Percentiles rank a stretch among this genome's conserved stretches.
These are phyloP conservation scores for Cyclocybe cylindracea DNA, from an alignment of 768 basidiomycete genomes.

Conservation along the genomic window DNA sequence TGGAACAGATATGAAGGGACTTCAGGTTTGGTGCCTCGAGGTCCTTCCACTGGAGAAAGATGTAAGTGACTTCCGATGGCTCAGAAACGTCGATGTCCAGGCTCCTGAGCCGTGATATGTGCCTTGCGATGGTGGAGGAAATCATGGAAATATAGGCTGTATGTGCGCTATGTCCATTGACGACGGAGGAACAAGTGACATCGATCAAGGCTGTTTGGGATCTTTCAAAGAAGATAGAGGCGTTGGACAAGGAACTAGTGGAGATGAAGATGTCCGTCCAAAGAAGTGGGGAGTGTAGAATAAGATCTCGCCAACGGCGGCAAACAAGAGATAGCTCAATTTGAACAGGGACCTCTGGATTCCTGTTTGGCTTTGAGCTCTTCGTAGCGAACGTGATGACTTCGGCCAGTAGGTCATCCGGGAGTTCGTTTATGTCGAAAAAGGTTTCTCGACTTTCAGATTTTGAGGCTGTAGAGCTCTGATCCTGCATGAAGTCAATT, in stretches of 20 bases:
- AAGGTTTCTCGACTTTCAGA: background rate
- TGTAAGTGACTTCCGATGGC: background rate
- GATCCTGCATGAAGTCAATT: too few species aligned
- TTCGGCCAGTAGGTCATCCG: conserved; percentile 8
- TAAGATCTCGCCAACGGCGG: conserved; percentile 25
- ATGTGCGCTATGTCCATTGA: background rate
- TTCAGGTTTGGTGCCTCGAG: background rate
- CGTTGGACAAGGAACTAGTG: conserved; percentile 3
- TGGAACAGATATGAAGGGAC: background rate
- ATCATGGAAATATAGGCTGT: background rate
- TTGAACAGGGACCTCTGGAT: conserved; percentile 8
- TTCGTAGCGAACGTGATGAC: conserved; percentile 3
- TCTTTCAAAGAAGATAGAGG: conserved; percentile 25
- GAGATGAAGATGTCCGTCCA: conserved; percentile 28
- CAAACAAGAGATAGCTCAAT: conserved; percentile 26
- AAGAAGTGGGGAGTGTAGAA: conserved; percentile 22
- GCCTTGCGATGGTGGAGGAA: conserved; percentile 3
- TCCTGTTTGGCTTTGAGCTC: background rate
- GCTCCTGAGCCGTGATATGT: conserved; percentile 8
- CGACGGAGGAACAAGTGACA: conserved; percentile 12
- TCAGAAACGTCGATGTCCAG: conserved; percentile 6
- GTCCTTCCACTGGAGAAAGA: conserved; percentile 1
- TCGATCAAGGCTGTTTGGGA: conserved; percentile 23
- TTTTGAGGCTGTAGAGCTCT: background rate
- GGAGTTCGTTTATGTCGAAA: conserved; percentile 2